Percentiles rank a stretch among this genome's conserved stretches.
Conservation (phyloP, 2,329 filamentous ascomycete genomes). For the Xylariaceae sp. region DNA sequence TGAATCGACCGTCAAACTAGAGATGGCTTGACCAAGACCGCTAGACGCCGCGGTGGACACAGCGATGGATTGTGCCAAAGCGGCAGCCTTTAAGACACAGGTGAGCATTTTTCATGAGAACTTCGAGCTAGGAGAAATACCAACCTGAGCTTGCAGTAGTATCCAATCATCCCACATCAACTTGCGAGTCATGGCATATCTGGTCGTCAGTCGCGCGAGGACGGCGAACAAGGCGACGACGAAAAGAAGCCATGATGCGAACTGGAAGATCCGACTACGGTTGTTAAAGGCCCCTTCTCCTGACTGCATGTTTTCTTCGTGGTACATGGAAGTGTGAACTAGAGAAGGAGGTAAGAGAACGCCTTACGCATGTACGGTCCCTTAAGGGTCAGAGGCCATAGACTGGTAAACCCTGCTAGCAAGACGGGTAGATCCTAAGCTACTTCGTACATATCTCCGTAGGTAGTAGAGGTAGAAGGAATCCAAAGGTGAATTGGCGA, state of each 20-base stretch:
- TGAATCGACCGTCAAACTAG: constrained; percentile 9
- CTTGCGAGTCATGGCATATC: constrained; percentile 19
- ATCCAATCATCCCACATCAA: constrained; percentile 22
- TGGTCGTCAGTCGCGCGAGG: constrained; percentile 18
- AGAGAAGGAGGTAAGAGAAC: too few relatives aligned
- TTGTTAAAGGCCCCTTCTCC: constrained; percentile 3
- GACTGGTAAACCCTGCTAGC: too few relatives aligned
- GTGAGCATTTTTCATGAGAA: not conserved
- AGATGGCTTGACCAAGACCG: constrained; percentile 20
- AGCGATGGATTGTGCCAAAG: constrained; percentile 22
- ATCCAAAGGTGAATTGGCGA: too few relatives aligned
- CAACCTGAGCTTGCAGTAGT: constrained; percentile 21
- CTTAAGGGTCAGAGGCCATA: too few relatives aligned
- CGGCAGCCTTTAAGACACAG: constrained; percentile 11
- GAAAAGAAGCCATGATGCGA: constrained; percentile 22
- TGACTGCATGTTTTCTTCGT: not conserved
- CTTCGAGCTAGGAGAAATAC: not conserved
- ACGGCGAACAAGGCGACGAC: constrained; percentile 18
- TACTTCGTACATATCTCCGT: too few relatives aligned
- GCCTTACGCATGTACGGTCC: too few relatives aligned
- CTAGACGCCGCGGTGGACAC: constrained; percentile 20
- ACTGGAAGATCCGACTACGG: constrained; percentile 17
- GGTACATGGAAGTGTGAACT: too few relatives aligned
- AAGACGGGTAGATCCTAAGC: too few relatives aligned
- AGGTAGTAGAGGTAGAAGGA: too few relatives aligned